Evolutionary conservation across 768 basidiomycete genomes (phyloP).

Genomic region (Filobasidium wieringae): DNA sequence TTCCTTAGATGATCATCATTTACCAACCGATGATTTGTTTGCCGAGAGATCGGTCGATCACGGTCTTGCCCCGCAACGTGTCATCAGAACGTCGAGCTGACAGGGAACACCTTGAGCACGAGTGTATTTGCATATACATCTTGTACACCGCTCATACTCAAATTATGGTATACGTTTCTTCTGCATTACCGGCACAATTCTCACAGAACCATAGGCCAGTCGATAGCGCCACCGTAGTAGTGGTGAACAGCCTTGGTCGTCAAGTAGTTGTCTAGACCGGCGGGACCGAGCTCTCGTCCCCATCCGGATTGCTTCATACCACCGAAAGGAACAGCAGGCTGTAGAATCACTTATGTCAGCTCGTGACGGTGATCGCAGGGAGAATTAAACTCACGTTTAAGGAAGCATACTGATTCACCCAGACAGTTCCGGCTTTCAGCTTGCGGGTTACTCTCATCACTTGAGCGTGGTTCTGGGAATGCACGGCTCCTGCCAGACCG

Average conservation of each 20-base stretch:
- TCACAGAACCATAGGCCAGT: conserved; percentile 1
- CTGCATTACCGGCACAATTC: too few relatives aligned
- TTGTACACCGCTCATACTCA: too few relatives aligned
- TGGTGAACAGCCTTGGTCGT: conserved; percentile 67
- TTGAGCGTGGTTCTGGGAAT: conserved; percentile 58
- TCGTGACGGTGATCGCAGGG: neutral
- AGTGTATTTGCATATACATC: too few relatives aligned
- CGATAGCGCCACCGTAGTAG: neutral
- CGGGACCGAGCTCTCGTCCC: conserved; percentile 70
- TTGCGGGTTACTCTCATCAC: conserved; percentile 58
- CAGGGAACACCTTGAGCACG: too few relatives aligned
- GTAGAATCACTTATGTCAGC: conserved; percentile 45
- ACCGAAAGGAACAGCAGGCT: conserved; percentile 65
- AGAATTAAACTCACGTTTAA: conserved; percentile 62
- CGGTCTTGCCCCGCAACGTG: too few relatives aligned
- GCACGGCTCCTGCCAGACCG: conserved; percentile 76
- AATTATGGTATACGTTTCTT: too few relatives aligned
- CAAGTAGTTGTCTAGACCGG: conserved; percentile 55
- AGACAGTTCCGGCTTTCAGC: conserved; percentile 66
- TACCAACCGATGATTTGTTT: too few relatives aligned
- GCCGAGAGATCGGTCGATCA: too few relatives aligned
- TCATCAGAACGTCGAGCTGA: too few relatives aligned
- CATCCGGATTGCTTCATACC: conserved; percentile 75
- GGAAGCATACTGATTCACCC: conserved; percentile 60
- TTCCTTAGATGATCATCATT: too few relatives aligned